phyloP scores from a whole-genome alignment of 2,329 filamentous ascomycete species.

The Calonectria pauciramosa region DNA sequence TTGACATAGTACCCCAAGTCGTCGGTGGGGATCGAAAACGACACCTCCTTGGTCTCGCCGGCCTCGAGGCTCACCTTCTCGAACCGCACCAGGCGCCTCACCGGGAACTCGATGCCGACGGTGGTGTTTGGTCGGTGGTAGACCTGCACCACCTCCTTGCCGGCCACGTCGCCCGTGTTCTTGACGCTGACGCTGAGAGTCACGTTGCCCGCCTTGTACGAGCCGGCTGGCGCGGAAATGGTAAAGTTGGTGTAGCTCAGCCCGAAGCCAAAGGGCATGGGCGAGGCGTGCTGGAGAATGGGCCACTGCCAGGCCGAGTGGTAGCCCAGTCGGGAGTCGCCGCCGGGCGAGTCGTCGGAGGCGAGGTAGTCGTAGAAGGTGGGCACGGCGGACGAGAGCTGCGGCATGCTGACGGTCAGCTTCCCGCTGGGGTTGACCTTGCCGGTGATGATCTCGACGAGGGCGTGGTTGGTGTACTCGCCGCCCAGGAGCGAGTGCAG shows the following conservation, averaged over 20 bases:
- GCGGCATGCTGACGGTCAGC: slow-evolving; percentile 61
- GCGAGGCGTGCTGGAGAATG: slow-evolving; percentile 36
- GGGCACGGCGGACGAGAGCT: slow-evolving; percentile 61
- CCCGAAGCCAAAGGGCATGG: slow-evolving; percentile 69
- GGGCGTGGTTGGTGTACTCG: slow-evolving; percentile 73
- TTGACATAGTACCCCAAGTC: slow-evolving; percentile 49
- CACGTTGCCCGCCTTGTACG: slow-evolving; percentile 55
- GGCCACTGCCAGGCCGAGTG: slow-evolving; percentile 58
- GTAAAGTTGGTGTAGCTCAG: slow-evolving; percentile 75
- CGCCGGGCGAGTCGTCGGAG: slow-evolving; percentile 70
- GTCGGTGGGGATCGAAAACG: slow-evolving; percentile 47
- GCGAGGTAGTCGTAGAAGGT: slow-evolving; percentile 78
- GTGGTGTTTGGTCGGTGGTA: slow-evolving; percentile 65
- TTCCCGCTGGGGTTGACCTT: slow-evolving; percentile 67
- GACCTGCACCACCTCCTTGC: slow-evolving; percentile 66
- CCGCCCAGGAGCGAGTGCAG: slow-evolving; percentile 74
- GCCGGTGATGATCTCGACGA: slow-evolving; percentile 74
- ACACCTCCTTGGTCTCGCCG: slow-evolving; percentile 60
- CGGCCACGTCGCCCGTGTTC: slow-evolving; percentile 67
- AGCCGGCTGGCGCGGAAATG: slow-evolving; percentile 55
- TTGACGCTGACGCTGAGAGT: slow-evolving; percentile 64
- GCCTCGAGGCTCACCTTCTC: slow-evolving; percentile 70
- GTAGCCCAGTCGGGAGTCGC: slow-evolving; percentile 69
- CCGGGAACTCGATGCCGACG: slow-evolving; percentile 61
- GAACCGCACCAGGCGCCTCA: slow-evolving; percentile 72